phyloP scores from a whole-genome alignment of 2,329 filamentous ascomycete species.

The Furcasterigmium sp. region DNA sequence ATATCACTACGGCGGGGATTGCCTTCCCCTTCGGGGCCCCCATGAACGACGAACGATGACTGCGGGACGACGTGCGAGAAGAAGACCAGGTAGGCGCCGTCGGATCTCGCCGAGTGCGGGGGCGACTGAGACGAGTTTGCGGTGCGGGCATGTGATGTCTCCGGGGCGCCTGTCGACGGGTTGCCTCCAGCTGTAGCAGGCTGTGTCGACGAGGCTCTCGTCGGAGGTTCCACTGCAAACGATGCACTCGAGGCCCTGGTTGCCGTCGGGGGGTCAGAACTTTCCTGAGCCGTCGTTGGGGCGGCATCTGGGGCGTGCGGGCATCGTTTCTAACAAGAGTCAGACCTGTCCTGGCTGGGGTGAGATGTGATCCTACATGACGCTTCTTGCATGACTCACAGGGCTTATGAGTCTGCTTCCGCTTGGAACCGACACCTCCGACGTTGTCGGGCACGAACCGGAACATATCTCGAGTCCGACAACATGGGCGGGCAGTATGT shows the following conservation, averaged over 20 bases:
- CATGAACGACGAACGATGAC: slow-evolving; percentile 15
- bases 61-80: slow-evolving; percentile 17
- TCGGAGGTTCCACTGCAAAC: neutral
- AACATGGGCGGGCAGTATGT: too few species aligned
- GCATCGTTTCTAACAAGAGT: neutral
- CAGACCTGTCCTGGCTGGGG: too few species aligned
- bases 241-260: too few species aligned
- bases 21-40: slow-evolving; percentile 1
- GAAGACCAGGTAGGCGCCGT: slow-evolving; percentile 15
- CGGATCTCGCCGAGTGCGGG: neutral
- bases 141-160: neutral
- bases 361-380: slow-evolving; percentile 10
- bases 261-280: neutral
- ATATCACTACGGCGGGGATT: slow-evolving; percentile 9
- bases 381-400: slow-evolving; percentile 12
- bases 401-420: slow-evolving; percentile 9
- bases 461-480: too few species aligned
- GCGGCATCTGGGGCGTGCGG: neutral
- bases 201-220: neutral
- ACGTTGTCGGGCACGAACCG: slow-evolving; percentile 23
- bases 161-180: too few species aligned
- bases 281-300: neutral
- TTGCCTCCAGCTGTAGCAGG: neutral
- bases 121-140: neutral
- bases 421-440: slow-evolving; percentile 15